Conservation (phyloP, 2,329 filamentous ascomycete genomes). For the Aspergillus latus region DNA sequence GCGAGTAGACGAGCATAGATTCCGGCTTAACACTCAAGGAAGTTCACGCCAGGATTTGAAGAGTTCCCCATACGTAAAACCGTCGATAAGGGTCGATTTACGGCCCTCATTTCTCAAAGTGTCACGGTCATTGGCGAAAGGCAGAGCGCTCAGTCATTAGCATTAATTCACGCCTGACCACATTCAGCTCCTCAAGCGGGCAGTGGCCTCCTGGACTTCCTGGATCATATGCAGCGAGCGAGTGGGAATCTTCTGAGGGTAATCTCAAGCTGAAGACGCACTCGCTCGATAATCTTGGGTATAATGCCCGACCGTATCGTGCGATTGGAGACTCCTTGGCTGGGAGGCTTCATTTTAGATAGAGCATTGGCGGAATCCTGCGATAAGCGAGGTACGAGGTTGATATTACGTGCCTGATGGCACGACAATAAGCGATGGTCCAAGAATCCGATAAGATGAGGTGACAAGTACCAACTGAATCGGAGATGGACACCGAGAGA, state of each 20-base stretch:
- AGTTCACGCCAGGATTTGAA: no score
- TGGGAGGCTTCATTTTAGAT: neutral
- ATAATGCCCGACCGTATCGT: no score
- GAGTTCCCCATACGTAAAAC: no score
- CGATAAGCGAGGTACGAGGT: neutral
- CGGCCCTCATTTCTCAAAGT: no score
- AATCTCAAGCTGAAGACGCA: no score
- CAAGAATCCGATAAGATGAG: neutral
- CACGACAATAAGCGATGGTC: neutral
- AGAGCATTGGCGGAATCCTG: neutral
- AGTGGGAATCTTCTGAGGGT: neutral
- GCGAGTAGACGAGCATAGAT: conserved; percentile 1
- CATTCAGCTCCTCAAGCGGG: neutral
- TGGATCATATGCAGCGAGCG: neutral
- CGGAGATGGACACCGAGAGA: neutral
- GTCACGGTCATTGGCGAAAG: no score
- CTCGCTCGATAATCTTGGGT: no score
- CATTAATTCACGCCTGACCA: neutral
- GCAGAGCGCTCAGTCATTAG: no score
- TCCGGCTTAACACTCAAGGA: no score
- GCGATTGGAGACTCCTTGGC: neutral
- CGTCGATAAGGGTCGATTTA: no score
- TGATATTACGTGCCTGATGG: no score
- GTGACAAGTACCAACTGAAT: neutral
- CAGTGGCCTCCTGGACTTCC: neutral